Evolutionary conservation across 2,329 filamentous ascomycete species (phyloP), one percentile per base, ranked within the genome.

Genomic region (Fusarium pseudocircinatum): DNA sequence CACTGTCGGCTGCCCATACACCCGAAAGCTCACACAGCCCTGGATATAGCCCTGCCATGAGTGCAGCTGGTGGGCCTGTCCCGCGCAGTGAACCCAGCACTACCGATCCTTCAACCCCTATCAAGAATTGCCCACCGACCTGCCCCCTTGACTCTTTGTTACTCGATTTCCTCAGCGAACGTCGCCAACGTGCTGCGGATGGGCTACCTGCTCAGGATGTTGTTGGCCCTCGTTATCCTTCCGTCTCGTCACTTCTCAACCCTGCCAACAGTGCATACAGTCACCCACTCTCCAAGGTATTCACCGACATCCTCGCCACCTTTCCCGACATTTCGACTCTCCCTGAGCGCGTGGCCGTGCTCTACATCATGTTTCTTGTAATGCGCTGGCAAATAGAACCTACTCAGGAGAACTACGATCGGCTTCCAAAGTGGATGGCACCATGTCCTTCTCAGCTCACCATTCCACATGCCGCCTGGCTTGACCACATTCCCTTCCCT

Each of bases 341-440:
- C 1, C 94, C 95, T 0, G 94, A 97, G 82, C 92, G 93, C 77
- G 90, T 97, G 0, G 94, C 93, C 14, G 90, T 94, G 12, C 86
- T 97, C 13, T 97, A 95, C 80, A 85, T 92, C 78, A 97, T 97
- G 93, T 97, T 97, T 82, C 87, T 95, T 37, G 80, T 95, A 72
- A 94, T 96, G 91, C 89, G 92, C 46, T 97, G 95, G 94, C 91
- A 94, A 79, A 92, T 97, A 63, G 89, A 89, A 34, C 94, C 94
- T 0, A 94, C 93, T 1, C 87, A 88, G 68, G 92, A 95, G 75
- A 97, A 95, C 82, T 95, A 93, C 81, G 89, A 94, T 30, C 88
- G 92, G 8, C 83, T 97, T 16, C 94, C 95, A 0, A 86, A 90
- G 9, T 97, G 93, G 90, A 83, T 91, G 43, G 87, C 87, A 0